phyloP scores from a whole-genome alignment of 257 asterid species.

The Handroanthus guayacan region DNA sequence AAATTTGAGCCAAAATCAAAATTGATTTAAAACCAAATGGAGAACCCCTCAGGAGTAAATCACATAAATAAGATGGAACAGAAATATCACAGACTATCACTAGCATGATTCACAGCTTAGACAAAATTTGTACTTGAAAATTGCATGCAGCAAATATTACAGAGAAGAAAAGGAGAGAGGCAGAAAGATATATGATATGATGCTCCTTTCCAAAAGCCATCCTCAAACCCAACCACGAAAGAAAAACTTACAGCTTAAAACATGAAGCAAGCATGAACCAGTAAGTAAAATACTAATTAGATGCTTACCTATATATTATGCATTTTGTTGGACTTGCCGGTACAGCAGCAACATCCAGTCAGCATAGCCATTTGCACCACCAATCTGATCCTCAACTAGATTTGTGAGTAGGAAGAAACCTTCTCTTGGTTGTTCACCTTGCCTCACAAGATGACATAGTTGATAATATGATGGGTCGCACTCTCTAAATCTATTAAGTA shows the following conservation, averaged over 20 bases:
- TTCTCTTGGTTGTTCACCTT: slow-evolving; percentile 88
- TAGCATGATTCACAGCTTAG: not conserved
- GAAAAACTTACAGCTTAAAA: not conserved
- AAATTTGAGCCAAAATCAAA: not conserved
- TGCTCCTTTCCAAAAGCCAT: slow-evolving; percentile 15
- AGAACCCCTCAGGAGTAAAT: not conserved
- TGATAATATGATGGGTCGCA: slow-evolving; percentile 69
- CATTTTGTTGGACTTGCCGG: slow-evolving; percentile 80
- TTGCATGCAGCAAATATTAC: not conserved
- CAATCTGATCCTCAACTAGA: slow-evolving; percentile 74
- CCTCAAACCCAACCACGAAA: not conserved
- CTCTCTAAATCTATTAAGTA: slow-evolving; percentile 60
- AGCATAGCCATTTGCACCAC: slow-evolving; percentile 69
- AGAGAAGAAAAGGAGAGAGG: not conserved
- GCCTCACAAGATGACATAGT: slow-evolving; percentile 76
- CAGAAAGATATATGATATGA: not conserved
- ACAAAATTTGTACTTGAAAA: not conserved
- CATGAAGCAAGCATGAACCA: not conserved
- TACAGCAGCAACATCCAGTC: slow-evolving; percentile 79
- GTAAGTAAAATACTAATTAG: not conserved
- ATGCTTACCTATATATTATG: slow-evolving; percentile 58
- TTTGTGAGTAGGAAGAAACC: slow-evolving; percentile 60
- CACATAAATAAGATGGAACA: not conserved
- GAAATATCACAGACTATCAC: slow-evolving; percentile 4
- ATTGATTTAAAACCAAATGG: not conserved